Evolutionary conservation across 2,329 filamentous ascomycete species (phyloP), one percentile per base, ranked within the genome.

Genomic region (Aspergillus caelatus): DNA sequence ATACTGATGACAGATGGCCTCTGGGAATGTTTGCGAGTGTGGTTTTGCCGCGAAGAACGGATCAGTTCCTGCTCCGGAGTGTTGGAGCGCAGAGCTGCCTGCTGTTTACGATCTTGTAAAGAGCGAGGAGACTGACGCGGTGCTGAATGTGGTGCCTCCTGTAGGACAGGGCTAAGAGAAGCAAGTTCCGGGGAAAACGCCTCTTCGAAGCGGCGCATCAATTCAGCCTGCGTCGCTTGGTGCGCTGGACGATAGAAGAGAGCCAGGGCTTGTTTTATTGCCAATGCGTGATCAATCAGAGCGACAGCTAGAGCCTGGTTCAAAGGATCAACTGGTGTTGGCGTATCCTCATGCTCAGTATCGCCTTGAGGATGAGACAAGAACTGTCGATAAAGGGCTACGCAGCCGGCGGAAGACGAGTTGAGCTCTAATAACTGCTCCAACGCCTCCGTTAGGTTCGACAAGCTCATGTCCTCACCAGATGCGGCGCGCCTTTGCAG

Each of bases 231-330:
- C 3, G 77, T 79, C 39, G 78, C 76, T 68, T 79, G 75, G 86
- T 88, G 77, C 80, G 84, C 76, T 82, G 87, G 77, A 78, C 85
- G 80, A 63, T 85, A 84, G 76, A 92, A 92, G 70, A 89, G 84
- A 4, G 83, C 83, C 66, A 98, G 79, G 71, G 92, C 94, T 67
- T 92, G 89, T 80, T 94, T 93, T 71, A 98, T 88, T 77, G 92
- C 89, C 64, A 96, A 86, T 3, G 93, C 92, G 77, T 98, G 94
- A 72, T 98, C 95, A 48, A 96, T 86, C 34, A 98, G 84, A 0
- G 93, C 91, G 75, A 94, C 91, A 72, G 90, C 91, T 68, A 98
- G 88, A 1, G 93, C 92, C 56, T 87, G 92, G 68, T 96, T 90
- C 70, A 93, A 84, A 2, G 82, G 81, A 67, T 85, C 83, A 30